These are phyloP conservation scores for Aspergillus novofumigatus DNA, from an alignment of 2,329 filamentous ascomycete genomes.

Conservation along the genomic window DNA sequence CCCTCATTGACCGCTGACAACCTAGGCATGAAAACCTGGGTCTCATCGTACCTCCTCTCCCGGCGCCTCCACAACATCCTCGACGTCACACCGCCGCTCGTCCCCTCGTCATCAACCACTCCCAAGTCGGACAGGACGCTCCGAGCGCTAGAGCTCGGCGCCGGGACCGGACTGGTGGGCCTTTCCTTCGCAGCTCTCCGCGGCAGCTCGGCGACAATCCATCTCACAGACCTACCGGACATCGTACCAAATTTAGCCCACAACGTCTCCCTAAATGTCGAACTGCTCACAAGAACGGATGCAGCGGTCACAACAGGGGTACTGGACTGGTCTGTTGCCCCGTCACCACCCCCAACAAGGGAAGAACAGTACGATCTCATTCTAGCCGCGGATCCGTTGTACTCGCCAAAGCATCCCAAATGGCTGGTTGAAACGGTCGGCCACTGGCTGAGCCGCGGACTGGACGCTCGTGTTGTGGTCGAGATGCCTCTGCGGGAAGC, in stretches of 20 bases:
- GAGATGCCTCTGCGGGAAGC: constrained; percentile 77
- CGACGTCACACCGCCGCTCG: constrained; percentile 28
- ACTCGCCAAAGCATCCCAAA: constrained; percentile 75
- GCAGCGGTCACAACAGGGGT: constrained; percentile 60
- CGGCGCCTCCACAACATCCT: constrained; percentile 57
- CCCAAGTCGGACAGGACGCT: constrained; percentile 20
- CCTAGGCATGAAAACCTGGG: constrained; percentile 93
- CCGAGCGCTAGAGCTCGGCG: constrained; percentile 70
- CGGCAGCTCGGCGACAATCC: constrained; percentile 52
- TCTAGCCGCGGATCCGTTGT: constrained; percentile 80
- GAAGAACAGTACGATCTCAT: constrained; percentile 57
- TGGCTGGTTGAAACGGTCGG: constrained; percentile 69
- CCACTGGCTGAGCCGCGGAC: constrained; percentile 58
- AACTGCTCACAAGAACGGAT: constrained; percentile 51
- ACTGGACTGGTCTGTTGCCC: constrained; percentile 63
- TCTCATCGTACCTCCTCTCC: constrained; percentile 80
- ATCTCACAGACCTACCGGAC: constrained; percentile 77
- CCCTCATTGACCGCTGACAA: constrained; percentile 84
- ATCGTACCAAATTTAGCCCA: constrained; percentile 76
- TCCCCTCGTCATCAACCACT: constrained; percentile 22
- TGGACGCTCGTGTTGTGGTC: constrained; percentile 63
- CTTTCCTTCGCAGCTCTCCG: constrained; percentile 75
- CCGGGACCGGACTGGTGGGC: constrained; percentile 87
- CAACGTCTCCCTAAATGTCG: constrained; percentile 65
- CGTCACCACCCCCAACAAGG: constrained; percentile 22